phyloP scores from a whole-genome alignment of 352 stramenopile species.

The Phytophthora europaea region DNA sequence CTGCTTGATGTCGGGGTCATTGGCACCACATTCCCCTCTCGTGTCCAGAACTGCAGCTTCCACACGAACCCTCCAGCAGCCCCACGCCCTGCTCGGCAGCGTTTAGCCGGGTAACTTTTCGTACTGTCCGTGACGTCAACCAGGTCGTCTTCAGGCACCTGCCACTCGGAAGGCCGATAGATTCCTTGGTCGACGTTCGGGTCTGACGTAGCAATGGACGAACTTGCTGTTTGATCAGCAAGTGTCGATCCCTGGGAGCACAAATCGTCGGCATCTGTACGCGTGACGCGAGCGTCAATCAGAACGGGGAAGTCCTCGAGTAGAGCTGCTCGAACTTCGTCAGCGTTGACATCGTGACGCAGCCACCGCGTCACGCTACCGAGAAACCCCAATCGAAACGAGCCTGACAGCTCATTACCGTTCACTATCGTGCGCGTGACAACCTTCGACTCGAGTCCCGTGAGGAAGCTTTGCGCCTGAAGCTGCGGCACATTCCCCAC shows the following conservation, averaged over 20 bases:
- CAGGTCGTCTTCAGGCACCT: constrained; percentile 53
- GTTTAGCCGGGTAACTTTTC: constrained; percentile 69
- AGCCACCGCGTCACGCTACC: constrained; percentile 66
- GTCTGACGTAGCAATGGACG: constrained; percentile 41
- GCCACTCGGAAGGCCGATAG: constrained; percentile 65
- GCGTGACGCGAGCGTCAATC: constrained; percentile 70
- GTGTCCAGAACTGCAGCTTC: constrained; percentile 93
- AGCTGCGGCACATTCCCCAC: constrained; percentile 89
- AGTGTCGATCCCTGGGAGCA: constrained; percentile 75
- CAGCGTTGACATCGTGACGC: constrained; percentile 71
- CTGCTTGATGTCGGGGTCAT: constrained; percentile 78
- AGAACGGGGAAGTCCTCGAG: constrained; percentile 62
- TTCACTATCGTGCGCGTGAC: constrained; percentile 76
- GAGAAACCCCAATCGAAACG: constrained; percentile 87
- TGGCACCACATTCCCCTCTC: constrained; percentile 80
- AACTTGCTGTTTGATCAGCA: constrained; percentile 53
- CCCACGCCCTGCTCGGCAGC: constrained; percentile 87
- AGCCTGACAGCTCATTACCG: constrained; percentile 90
- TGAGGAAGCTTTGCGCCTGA: constrained; percentile 71
- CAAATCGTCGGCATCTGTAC: constrained; percentile 67
- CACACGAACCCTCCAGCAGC: constrained; percentile 88
- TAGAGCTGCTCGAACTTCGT: constrained; percentile 61
- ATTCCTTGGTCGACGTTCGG: constrained; percentile 33
- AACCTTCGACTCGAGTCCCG: constrained; percentile 78
- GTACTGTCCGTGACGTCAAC: constrained; percentile 53